A percentile compares a stretch with the other conserved stretches of the same genome.
Conservation (phyloP, 306 rosid species). For the Medicago lupulina region DNA sequence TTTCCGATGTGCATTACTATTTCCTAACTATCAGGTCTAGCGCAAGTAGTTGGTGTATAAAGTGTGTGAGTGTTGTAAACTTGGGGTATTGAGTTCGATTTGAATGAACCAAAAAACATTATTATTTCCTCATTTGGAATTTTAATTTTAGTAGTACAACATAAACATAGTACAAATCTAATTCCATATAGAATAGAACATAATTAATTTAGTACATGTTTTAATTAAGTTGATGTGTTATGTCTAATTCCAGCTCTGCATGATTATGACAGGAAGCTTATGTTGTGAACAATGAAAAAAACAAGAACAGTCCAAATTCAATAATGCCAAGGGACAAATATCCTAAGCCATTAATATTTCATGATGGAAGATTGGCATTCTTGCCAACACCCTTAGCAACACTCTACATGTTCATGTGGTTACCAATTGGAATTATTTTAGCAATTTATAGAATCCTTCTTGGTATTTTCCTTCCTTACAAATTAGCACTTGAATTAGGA, state of each 20-base stretch:
- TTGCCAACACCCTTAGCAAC: conserved; percentile 84
- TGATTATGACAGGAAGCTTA: conserved; percentile 72
- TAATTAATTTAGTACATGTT: neutral
- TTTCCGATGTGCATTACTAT: neutral
- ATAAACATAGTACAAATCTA: neutral
- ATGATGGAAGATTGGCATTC: conserved; percentile 92
- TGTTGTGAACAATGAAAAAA: conserved; percentile 65
- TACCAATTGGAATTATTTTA: conserved; percentile 68
- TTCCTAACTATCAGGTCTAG: neutral
- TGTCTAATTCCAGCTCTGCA: conserved; percentile 22
- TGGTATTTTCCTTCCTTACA: conserved; percentile 69
- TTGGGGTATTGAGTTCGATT: neutral
- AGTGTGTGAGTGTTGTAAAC: neutral
- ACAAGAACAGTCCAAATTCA: conserved; percentile 34
- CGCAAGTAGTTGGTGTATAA: neutral
- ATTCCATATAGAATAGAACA: neutral
- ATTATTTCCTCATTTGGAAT: neutral
- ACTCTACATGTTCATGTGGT: conserved; percentile 75
- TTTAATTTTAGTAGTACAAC: neutral
- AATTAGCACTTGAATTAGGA: conserved; percentile 47
- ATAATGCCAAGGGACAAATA: conserved; percentile 60
- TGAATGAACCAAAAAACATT: neutral
- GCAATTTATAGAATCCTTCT: conserved; percentile 70
- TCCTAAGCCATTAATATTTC: conserved; percentile 85
- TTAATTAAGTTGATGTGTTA: neutral